Evolutionary conservation across 345 rosid species (phyloP).

Genomic region (Arabis hirsuta): DNA sequence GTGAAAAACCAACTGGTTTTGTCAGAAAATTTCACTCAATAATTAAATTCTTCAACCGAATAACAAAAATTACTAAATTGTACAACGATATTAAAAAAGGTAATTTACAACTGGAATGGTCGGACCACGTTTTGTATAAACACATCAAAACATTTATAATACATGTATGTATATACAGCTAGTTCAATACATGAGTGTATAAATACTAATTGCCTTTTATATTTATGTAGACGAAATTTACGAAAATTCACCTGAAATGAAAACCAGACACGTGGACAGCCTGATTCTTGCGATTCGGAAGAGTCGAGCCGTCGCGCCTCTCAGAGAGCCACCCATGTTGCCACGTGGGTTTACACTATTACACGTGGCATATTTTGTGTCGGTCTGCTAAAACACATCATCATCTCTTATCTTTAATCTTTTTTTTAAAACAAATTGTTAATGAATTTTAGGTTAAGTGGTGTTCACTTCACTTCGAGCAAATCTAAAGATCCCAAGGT

Average conservation of each 20-base stretch:
- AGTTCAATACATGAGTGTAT: background rate
- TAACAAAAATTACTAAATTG: no score
- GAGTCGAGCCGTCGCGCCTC: slow-evolving; percentile 27
- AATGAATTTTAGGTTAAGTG: background rate
- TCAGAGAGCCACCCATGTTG: slow-evolving; percentile 13
- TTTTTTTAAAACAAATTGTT: background rate
- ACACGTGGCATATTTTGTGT: slow-evolving; percentile 27
- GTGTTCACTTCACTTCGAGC: slow-evolving; percentile 1
- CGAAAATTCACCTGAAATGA: slow-evolving; percentile 10
- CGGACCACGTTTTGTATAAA: background rate
- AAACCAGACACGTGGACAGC: background rate
- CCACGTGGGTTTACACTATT: slow-evolving; percentile 20
- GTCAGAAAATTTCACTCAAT: no score
- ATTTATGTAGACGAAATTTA: background rate
- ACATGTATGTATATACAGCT: background rate
- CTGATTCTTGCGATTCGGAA: background rate
- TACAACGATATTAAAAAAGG: no score
- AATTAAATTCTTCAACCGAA: no score
- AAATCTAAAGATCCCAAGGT: slow-evolving; percentile 17
- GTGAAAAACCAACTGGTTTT: no score
- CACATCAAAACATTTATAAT: background rate
- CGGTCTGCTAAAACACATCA: slow-evolving; percentile 24
- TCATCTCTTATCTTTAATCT: background rate
- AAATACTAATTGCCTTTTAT: background rate
- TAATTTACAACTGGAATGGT: background rate